Evolutionary conservation across 441 rosid species (phyloP), one percentile per base, ranked within the genome.

Genomic region (Gossypium gossypioides): DNA sequence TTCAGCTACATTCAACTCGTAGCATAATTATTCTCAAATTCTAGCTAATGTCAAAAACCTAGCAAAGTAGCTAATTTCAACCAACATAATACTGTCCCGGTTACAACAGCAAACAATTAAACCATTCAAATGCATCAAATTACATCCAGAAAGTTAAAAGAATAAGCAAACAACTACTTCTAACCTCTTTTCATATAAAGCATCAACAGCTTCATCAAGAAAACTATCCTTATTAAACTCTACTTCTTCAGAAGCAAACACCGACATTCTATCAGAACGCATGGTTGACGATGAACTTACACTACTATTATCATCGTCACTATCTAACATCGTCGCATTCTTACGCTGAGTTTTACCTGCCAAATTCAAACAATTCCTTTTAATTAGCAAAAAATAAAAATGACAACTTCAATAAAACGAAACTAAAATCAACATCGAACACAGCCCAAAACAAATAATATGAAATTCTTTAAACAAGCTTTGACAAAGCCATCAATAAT

Each of bases 121-220:
- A 27, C 25, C 15, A 25, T 50, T 8, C 58, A 68, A 27, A 50
- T 50, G 58, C 46, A 27, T 3, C 6, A 48, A 6, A 48, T 29
- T n/a, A 37, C 62, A 63, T 19, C 4, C 29, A 13, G 54, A 13
- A 22, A 24, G 18, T 24, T 62, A 34, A 1, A 40, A n/a, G 10
- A 63, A 51, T 0, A 67, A 67, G 37, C 3, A 44, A 46, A 48
- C 3, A 52, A 18, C 13, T 8, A 56, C 61, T 22, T 68, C 52
- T 37, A 2, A 90, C 99, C 98, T 87, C 78, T 87, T 92, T 85
- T 91, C 98, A 25, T 77, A 95, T 50, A 92, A 77, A 76, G 87
- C 93, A 84, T 95, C 99, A 0, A 95, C 81, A 70, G 96, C 90
- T 82, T 88, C 87, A 71, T 91, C 98, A 18, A 95, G 81, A 72